Percentiles rank a stretch among this genome's conserved stretches.
These are phyloP conservation scores for Pythium vanterpoolii DNA, from an alignment of 352 stramenopile species.

Conservation along the genomic window DNA sequence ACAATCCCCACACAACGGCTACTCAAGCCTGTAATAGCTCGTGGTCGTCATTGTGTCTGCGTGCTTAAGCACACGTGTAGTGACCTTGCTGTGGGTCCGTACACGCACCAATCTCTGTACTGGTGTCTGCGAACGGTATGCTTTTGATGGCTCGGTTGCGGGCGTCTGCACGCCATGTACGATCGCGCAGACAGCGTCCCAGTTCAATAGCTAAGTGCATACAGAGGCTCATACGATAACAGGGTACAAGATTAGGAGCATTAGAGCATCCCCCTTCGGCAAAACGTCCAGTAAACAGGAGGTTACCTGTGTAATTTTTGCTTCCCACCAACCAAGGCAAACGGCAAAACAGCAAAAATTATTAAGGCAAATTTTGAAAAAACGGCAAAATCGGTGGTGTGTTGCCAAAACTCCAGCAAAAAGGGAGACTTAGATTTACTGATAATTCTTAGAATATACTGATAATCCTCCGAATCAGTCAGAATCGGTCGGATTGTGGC, in stretches of 20 bases:
- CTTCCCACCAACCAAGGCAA: background rate
- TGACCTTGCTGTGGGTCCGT: conserved; percentile 1
- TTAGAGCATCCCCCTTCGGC: background rate
- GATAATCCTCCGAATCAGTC: background rate
- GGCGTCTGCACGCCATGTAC: conserved; percentile 30
- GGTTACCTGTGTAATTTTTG: background rate
- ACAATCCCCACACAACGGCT: background rate
- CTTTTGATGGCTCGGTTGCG: conserved; percentile 11
- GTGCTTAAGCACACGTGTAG: background rate
- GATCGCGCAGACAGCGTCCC: conserved; percentile 38
- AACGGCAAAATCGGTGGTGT: background rate
- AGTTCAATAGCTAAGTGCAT: background rate
- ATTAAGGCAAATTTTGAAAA: background rate
- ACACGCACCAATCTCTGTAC: background rate
- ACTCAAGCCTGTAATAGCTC: background rate
- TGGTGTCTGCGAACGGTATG: conserved; percentile 6
- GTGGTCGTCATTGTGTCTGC: background rate
- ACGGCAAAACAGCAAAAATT: background rate
- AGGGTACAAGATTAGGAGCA: background rate
- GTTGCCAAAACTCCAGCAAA: background rate
- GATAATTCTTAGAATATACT: background rate
- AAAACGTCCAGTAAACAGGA: background rate
- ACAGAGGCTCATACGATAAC: no score
- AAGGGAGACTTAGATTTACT: background rate
- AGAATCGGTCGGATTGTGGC: no score